Conservation (phyloP, 352 stramenopile species). For the Plasmopara halstedii region DNA sequence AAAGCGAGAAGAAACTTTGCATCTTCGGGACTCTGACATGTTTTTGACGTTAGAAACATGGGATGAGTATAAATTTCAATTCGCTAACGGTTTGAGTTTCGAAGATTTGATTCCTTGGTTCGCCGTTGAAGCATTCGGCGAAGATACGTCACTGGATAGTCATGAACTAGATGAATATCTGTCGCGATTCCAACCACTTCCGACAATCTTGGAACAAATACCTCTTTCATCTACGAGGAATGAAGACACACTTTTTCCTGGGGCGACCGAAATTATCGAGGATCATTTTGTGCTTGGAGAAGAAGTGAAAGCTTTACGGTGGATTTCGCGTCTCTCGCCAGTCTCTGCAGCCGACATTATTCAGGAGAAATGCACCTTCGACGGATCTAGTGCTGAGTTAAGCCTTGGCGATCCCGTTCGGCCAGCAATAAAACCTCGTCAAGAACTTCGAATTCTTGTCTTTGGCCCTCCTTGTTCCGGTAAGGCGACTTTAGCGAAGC, state of each 20-base stretch:
- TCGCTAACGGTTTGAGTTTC: slow-evolving; percentile 17
- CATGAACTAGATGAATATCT: slow-evolving; percentile 46
- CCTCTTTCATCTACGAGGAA: slow-evolving; percentile 11
- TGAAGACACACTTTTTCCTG: slow-evolving; percentile 40
- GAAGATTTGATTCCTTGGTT: neutral
- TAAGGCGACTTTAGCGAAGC: slow-evolving; percentile 43
- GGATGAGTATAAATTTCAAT: slow-evolving; percentile 47
- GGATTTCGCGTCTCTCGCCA: slow-evolving; percentile 22
- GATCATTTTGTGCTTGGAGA: slow-evolving; percentile 48
- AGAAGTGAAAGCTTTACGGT: slow-evolving; percentile 58
- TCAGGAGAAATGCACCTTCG: neutral
- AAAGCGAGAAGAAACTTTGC: slow-evolving; percentile 40
- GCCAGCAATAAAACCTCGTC: neutral
- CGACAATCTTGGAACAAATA: slow-evolving; percentile 6
- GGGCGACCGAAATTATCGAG: slow-evolving; percentile 31
- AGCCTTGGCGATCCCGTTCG: neutral
- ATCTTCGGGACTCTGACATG: slow-evolving; percentile 20
- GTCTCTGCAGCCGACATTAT: neutral
- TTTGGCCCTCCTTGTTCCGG: slow-evolving; percentile 56
- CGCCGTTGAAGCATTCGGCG: slow-evolving; percentile 2
- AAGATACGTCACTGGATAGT: slow-evolving; percentile 14
- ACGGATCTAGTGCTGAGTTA: neutral
- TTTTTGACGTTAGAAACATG: slow-evolving; percentile 46
- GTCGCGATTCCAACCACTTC: slow-evolving; percentile 23
- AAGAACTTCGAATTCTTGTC: slow-evolving; percentile 44